These are phyloP conservation scores for Vachellia pachyceras DNA, from an alignment of 306 rosid genomes.

Conservation along the genomic window DNA sequence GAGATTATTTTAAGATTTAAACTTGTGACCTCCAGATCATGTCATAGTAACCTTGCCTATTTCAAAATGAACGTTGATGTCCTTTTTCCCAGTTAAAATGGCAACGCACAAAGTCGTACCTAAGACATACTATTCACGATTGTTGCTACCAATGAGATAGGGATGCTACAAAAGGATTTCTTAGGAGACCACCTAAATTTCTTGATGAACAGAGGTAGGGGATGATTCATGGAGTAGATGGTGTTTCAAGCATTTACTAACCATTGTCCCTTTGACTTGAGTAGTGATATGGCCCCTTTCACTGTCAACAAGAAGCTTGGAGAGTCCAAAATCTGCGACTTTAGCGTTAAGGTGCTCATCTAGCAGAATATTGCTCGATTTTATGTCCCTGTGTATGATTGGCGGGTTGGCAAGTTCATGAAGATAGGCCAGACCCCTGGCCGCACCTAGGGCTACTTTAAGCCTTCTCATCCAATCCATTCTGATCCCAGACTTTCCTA, in stretches of 20 bases:
- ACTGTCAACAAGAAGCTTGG: slow-evolving; percentile 68
- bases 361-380: slow-evolving; percentile 78
- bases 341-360: slow-evolving; percentile 67
- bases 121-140: not conserved
- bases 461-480: slow-evolving; percentile 84
- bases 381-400: slow-evolving; percentile 84
- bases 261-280: slow-evolving; percentile 93
- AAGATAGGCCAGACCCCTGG: slow-evolving; percentile 79
- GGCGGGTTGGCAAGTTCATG: slow-evolving; percentile 89
- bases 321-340: slow-evolving; percentile 91
- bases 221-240: not conserved
- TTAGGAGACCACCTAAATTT: not conserved
- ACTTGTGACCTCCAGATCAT: too few relatives aligned
- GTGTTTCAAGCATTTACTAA: slow-evolving; percentile 46
- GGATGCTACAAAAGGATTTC: not conserved
- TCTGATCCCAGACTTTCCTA: slow-evolving; percentile 74
- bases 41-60: not conserved
- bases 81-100: not conserved
- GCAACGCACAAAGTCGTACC: not conserved
- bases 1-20: too few relatives aligned
- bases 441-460: slow-evolving; percentile 66
- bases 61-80: too few relatives aligned
- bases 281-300: slow-evolving; percentile 70
- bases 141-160: not conserved
- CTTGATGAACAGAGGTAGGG: slow-evolving; percentile 14